These are phyloP conservation scores for Phytophthora nicotianae DNA, from an alignment of 352 stramenopile genomes.

Conservation along the genomic window DNA sequence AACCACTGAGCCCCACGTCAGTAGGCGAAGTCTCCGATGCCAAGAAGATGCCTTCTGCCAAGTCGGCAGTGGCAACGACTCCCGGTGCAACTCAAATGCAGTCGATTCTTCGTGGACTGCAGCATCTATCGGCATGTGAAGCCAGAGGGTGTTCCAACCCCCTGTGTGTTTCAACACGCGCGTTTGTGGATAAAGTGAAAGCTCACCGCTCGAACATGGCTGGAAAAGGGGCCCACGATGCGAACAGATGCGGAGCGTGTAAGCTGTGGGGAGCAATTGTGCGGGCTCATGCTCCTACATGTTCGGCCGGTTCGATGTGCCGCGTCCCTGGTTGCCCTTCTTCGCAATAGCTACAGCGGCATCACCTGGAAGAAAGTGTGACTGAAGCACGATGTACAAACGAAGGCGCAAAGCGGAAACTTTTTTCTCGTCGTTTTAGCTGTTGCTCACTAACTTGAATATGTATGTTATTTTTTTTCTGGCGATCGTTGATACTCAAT, in stretches of 20 bases:
- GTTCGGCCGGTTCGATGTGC: slow-evolving; percentile 29
- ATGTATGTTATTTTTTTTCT: slow-evolving; percentile 11
- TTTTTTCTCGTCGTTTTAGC: slow-evolving; percentile 8
- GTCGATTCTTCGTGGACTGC: slow-evolving; percentile 56
- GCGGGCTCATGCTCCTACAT: slow-evolving; percentile 36
- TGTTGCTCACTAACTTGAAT: slow-evolving; percentile 15
- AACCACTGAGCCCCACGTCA: slow-evolving; percentile 51
- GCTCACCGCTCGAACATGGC: slow-evolving; percentile 38
- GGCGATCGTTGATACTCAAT: neutral
- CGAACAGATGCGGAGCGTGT: slow-evolving; percentile 52
- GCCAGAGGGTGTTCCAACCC: slow-evolving; percentile 49
- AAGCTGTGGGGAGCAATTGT: slow-evolving; percentile 63
- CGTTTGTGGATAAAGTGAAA: slow-evolving; percentile 61
- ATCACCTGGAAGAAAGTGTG: slow-evolving; percentile 7
- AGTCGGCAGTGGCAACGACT: slow-evolving; percentile 15
- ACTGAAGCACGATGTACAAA: slow-evolving; percentile 14
- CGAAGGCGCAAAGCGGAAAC: slow-evolving; percentile 1
- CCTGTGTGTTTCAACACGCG: slow-evolving; percentile 57
- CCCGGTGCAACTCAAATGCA: slow-evolving; percentile 57
- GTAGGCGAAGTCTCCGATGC: slow-evolving; percentile 45
- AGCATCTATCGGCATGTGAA: slow-evolving; percentile 47
- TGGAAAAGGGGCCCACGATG: slow-evolving; percentile 32
- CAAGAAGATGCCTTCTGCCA: slow-evolving; percentile 26
- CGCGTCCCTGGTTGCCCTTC: slow-evolving; percentile 47
- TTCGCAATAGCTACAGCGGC: slow-evolving; percentile 6